Percentiles rank a stretch among this genome's conserved stretches.
These are phyloP conservation scores for Thraustochytrium sp. DNA, from an alignment of 352 stramenopile genomes.

Conservation along the genomic window DNA sequence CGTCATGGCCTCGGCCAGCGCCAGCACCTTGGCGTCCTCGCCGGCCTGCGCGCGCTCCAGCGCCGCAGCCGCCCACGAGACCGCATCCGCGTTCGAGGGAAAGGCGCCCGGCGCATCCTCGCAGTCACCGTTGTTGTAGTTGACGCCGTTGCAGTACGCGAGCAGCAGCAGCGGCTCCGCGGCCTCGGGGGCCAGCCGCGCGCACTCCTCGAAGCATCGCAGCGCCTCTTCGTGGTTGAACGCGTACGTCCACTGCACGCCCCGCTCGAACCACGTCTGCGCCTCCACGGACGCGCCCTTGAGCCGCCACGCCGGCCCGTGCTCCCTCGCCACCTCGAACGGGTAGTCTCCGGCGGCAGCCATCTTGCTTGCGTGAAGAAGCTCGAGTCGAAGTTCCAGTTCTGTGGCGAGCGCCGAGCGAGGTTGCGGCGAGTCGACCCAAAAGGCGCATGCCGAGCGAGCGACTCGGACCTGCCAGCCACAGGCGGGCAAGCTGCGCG, in stretches of 20 bases:
- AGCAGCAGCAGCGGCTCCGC: background rate
- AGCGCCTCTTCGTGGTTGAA: conserved; percentile 27
- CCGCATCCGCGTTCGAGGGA: conserved; percentile 11
- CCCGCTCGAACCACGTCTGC: background rate
- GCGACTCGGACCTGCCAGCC: no score
- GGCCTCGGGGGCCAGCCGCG: background rate
- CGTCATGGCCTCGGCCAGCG: background rate
- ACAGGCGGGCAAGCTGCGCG: no score
- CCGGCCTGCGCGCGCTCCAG: background rate
- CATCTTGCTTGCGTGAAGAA: no score
- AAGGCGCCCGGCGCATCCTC: background rate
- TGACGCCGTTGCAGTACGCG: conserved; percentile 31
- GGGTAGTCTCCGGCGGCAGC: no score
- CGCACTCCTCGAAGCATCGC: background rate
- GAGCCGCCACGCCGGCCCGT: no score
- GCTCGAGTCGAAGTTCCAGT: no score
- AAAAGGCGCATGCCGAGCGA: no score
- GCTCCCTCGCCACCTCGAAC: no score
- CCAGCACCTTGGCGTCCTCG: background rate
- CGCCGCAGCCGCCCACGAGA: background rate
- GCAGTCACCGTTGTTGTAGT: conserved; percentile 26
- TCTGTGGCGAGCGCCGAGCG: no score
- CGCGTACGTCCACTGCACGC: background rate
- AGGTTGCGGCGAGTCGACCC: no score
- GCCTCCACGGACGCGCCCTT: background rate